phyloP scores from a whole-genome alignment of 345 rosid species.

The Orychophragmus violaceus region DNA sequence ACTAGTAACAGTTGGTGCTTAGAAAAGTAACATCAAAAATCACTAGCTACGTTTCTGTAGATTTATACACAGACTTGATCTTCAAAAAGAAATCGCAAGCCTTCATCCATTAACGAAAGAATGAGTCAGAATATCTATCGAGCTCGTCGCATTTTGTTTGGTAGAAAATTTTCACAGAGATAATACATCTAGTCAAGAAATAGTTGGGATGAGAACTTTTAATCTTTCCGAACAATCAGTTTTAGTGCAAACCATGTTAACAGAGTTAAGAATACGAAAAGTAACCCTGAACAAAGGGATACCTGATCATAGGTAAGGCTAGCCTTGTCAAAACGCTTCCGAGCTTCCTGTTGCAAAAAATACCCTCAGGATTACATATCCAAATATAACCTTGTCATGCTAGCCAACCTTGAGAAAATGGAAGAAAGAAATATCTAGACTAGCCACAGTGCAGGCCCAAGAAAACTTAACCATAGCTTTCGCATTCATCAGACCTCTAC shows the following conservation, averaged over 20 bases:
- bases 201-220: background rate
- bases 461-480: background rate
- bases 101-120: too few species aligned
- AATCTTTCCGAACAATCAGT: background rate
- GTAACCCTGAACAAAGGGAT: background rate
- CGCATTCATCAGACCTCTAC: background rate
- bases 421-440: slow-evolving; percentile 5
- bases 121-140: too few species aligned
- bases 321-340: slow-evolving; percentile 95
- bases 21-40: background rate
- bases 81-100: too few species aligned
- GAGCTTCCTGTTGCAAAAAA: slow-evolving; percentile 73
- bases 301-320: slow-evolving; percentile 95
- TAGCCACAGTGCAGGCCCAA: background rate
- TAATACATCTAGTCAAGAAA: background rate
- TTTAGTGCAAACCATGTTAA: background rate
- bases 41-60: background rate
- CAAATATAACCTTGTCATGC: slow-evolving; percentile 6
- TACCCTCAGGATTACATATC: slow-evolving; percentile 17
- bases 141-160: background rate
- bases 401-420: background rate
- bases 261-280: background rate
- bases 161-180: background rate
- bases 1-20: background rate
- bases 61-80: background rate